phyloP scores from a whole-genome alignment of 495 filamentous ascomycete species.

The Paragyromitra xinjiangensis region DNA sequence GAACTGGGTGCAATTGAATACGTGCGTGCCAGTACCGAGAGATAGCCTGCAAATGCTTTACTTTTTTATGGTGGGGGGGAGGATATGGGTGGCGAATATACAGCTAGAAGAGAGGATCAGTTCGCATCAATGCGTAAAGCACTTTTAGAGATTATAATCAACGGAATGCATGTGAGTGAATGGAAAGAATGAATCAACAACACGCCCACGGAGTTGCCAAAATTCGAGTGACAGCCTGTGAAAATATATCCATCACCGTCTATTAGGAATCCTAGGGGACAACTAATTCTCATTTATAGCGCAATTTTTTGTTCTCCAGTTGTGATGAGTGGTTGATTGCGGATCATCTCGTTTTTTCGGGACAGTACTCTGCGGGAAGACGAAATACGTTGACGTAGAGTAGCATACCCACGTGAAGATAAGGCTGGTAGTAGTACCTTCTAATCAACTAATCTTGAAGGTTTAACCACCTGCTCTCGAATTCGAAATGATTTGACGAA shows the following conservation, averaged over 20 bases:
- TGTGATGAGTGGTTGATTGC: background rate
- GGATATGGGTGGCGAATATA: background rate
- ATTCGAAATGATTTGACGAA: too few relatives aligned
- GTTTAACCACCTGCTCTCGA: too few relatives aligned
- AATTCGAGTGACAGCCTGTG: slow-evolving; percentile 2
- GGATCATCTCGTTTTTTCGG: too few relatives aligned
- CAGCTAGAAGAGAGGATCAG: background rate
- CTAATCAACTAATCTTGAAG: too few relatives aligned
- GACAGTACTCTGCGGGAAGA: too few relatives aligned
- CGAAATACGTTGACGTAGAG: too few relatives aligned
- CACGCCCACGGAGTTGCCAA: background rate
- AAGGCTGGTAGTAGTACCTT: too few relatives aligned
- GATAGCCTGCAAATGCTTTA: background rate
- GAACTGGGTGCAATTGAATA: background rate
- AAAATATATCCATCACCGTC: background rate
- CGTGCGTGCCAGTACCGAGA: background rate
- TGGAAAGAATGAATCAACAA: too few relatives aligned
- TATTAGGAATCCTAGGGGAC: background rate
- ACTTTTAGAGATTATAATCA: too few relatives aligned
- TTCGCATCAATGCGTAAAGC: background rate
- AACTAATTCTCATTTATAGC: background rate
- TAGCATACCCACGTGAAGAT: too few relatives aligned
- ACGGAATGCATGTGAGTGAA: too few relatives aligned
- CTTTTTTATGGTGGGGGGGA: background rate
- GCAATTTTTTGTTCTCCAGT: background rate